Conservation (phyloP, 78 protist species). For the Dictyostelium capitatum region DNA sequence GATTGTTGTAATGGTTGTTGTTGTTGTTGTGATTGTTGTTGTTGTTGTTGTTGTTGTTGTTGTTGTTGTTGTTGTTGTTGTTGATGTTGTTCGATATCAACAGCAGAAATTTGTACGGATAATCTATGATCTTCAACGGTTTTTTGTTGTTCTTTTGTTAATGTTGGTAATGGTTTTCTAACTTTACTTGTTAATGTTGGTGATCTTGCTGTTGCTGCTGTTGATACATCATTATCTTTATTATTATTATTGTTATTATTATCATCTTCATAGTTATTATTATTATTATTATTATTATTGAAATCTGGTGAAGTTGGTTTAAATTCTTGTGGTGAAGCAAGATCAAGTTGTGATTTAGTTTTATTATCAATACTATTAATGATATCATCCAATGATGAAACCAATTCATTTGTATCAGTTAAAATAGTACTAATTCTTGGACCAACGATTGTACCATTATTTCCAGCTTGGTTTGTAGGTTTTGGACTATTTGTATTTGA, state of each 20-base stretch:
- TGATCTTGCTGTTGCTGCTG: neutral
- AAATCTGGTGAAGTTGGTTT: neutral
- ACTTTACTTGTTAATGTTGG: conserved; percentile 1
- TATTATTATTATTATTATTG: too few relatives aligned
- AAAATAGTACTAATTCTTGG: neutral
- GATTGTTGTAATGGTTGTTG: neutral
- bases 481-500: too few relatives aligned
- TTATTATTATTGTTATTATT: neutral
- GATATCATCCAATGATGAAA: conserved; percentile 4
- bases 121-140: neutral
- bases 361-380: neutral
- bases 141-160: conserved; percentile 30
- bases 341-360: neutral
- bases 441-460: too few relatives aligned
- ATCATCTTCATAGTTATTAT: too few relatives aligned
- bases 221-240: neutral
- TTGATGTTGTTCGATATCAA: neutral
- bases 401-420: neutral
- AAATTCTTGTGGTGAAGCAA: neutral
- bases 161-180: conserved; percentile 21
- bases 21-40: neutral
- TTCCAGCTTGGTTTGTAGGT: too few relatives aligned
- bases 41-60: neutral
- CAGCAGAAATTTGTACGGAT: neutral
- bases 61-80: neutral